phyloP scores from a whole-genome alignment of 2,329 filamentous ascomycete species.

The Botrytis pseudocinerea region DNA sequence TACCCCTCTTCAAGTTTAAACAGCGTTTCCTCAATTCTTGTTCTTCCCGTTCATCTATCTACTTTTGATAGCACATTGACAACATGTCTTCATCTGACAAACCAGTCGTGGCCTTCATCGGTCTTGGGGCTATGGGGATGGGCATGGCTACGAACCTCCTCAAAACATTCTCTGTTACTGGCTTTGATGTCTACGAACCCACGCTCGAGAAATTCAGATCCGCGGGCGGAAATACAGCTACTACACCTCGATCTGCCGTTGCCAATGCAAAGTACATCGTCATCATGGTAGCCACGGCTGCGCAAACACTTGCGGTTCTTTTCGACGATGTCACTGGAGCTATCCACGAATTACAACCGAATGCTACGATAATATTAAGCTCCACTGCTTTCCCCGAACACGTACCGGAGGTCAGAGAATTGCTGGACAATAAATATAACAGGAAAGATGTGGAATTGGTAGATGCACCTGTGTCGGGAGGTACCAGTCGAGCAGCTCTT shows the following conservation, averaged over 20 bases:
- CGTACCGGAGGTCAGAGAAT: slow-evolving; percentile 58
- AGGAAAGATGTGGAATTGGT: slow-evolving; percentile 66
- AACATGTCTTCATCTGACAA: slow-evolving; percentile 16
- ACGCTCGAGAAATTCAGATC: slow-evolving; percentile 64
- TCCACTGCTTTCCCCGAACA: slow-evolving; percentile 71
- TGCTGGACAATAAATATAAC: slow-evolving; percentile 56
- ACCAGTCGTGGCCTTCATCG: slow-evolving; percentile 40
- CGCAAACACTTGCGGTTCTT: slow-evolving; percentile 66
- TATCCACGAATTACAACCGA: slow-evolving; percentile 50
- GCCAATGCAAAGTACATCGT: slow-evolving; percentile 61
- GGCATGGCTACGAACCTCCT: slow-evolving; percentile 77
- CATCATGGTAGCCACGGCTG: slow-evolving; percentile 74
- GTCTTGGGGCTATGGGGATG: slow-evolving; percentile 79
- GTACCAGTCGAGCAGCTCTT: slow-evolving; percentile 65
- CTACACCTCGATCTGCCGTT: slow-evolving; percentile 63
- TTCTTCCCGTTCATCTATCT: neutral
- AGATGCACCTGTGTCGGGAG: slow-evolving; percentile 73
- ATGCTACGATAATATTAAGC: slow-evolving; percentile 63
- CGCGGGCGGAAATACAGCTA: slow-evolving; percentile 59
- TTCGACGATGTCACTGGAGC: slow-evolving; percentile 59
- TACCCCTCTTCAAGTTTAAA: neutral
- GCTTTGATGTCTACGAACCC: slow-evolving; percentile 69
- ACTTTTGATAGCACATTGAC: neutral
- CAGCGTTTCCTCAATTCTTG: neutral
- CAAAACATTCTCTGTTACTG: slow-evolving; percentile 64